Evolutionary conservation across 2,329 filamentous ascomycete genomes (phyloP).

Genomic region (Chrysoporthe cubensis): DNA sequence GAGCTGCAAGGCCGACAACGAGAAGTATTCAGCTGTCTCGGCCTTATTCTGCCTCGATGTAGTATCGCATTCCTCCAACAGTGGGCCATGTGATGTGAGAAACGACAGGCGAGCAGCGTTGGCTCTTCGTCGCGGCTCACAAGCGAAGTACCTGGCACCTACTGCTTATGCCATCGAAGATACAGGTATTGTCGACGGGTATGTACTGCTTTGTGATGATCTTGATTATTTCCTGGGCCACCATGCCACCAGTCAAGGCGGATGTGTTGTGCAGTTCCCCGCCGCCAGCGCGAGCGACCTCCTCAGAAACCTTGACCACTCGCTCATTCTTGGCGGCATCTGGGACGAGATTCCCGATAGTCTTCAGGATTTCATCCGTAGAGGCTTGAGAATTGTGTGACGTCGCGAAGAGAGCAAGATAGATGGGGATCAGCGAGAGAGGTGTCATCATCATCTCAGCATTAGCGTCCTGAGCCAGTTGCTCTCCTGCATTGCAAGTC

Average conservation of each 20-base stretch:
- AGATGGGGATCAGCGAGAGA: slow-evolving; percentile 69
- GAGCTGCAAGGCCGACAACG: slow-evolving; percentile 13
- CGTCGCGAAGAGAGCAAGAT: slow-evolving; percentile 65
- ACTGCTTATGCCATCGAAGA: slow-evolving; percentile 71
- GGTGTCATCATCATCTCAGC: slow-evolving; percentile 53
- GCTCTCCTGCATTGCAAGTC: slow-evolving; percentile 48
- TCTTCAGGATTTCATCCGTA: slow-evolving; percentile 57
- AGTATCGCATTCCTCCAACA: not conserved
- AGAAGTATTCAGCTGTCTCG: slow-evolving; percentile 1
- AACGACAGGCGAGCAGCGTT: not conserved
- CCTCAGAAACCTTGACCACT: slow-evolving; percentile 60
- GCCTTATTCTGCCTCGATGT: slow-evolving; percentile 1
- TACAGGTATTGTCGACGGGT: slow-evolving; percentile 71
- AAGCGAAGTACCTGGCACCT: slow-evolving; percentile 62
- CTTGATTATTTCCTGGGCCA: slow-evolving; percentile 97
- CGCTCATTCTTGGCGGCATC: slow-evolving; percentile 54
- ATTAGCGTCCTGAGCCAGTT: slow-evolving; percentile 58
- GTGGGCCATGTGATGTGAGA: not conserved
- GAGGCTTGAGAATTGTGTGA: slow-evolving; percentile 49
- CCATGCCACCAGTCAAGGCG: slow-evolving; percentile 84
- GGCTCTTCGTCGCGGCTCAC: slow-evolving; percentile 38
- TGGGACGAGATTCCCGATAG: slow-evolving; percentile 48
- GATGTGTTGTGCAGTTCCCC: slow-evolving; percentile 93
- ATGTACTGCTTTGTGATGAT: slow-evolving; percentile 76
- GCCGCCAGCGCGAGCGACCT: slow-evolving; percentile 76